Percentiles rank a stretch among this genome's conserved stretches.
phyloP scores from a whole-genome alignment of 257 asterid species.

The Scutellaria minor region DNA sequence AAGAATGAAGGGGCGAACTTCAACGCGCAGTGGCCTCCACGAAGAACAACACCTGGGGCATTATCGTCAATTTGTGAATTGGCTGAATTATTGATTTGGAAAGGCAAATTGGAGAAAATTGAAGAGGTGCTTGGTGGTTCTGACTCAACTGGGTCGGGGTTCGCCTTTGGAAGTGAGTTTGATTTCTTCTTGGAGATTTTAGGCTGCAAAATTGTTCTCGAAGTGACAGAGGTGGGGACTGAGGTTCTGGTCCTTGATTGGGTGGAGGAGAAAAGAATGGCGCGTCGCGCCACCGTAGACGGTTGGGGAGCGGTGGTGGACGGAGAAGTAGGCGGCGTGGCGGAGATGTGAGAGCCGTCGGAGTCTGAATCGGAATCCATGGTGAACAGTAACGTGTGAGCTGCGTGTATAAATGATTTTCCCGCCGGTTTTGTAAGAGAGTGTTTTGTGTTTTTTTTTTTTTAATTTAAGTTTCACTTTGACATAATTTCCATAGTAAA shows the following conservation, averaged over 20 bases:
- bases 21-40: conserved; percentile 55
- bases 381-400: conserved; percentile 4
- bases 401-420: too few species aligned
- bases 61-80: conserved; percentile 27
- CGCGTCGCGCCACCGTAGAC: conserved; percentile 28
- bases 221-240: conserved; percentile 43
- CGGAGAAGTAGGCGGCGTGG: conserved; percentile 71
- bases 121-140: conserved; percentile 36
- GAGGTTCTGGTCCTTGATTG: conserved; percentile 51
- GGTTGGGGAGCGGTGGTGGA: conserved; percentile 35
- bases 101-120: conserved; percentile 53
- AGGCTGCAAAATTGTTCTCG: conserved; percentile 67
- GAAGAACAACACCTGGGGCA: conserved; percentile 44
- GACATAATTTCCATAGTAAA: too few species aligned
- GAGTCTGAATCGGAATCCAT: conserved; percentile 89
- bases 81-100: conserved; percentile 41
- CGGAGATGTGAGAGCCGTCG: conserved; percentile 80
- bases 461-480: too few species aligned
- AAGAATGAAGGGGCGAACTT: conserved; percentile 60
- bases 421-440: too few species aligned
- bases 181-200: conserved; percentile 52
- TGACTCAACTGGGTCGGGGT: conserved; percentile 9
- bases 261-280: conserved; percentile 44
- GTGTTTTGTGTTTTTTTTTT: too few species aligned
- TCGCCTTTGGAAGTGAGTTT: conserved; percentile 33